These are phyloP conservation scores for Dothistroma septosporum DNA, from an alignment of 2,329 filamentous ascomycete genomes.

Conservation along the genomic window DNA sequence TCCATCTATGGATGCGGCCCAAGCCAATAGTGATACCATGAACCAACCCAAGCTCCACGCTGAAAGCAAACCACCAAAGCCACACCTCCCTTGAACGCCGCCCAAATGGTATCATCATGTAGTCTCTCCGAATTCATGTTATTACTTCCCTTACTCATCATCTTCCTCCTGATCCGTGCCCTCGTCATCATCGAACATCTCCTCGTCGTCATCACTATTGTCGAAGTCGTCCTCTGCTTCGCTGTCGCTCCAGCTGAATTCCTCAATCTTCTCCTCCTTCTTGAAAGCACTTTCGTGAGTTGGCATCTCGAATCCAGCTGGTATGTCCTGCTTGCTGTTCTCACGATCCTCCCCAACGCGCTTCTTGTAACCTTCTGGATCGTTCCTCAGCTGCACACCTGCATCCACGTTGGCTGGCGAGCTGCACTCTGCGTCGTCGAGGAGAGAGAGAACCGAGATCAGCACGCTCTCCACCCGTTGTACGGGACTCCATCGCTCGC, in stretches of 20 bases:
- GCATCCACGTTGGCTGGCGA: constrained; percentile 95
- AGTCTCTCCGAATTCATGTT: background rate
- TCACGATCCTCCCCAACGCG: constrained; percentile 67
- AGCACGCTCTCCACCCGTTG: constrained; percentile 94
- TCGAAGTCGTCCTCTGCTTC: constrained; percentile 67
- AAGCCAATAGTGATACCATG: background rate
- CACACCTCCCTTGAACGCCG: constrained; percentile 1
- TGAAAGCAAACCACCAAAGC: constrained; percentile 21
- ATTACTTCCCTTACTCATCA: constrained; percentile 35
- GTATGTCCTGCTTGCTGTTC: constrained; percentile 72
- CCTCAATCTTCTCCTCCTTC: constrained; percentile 55
- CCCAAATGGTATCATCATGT: constrained; percentile 7
- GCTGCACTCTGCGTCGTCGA: constrained; percentile 90
- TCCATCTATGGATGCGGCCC: background rate
- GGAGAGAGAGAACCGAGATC: constrained; percentile 82
- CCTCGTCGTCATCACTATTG: constrained; percentile 59
- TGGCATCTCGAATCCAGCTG: constrained; percentile 75
- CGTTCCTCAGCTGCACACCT: constrained; percentile 75
- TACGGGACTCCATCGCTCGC: constrained; percentile 89
- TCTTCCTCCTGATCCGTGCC: constrained; percentile 57
- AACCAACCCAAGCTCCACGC: constrained; percentile 25
- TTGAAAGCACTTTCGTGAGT: constrained; percentile 60
- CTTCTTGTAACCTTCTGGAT: constrained; percentile 64
- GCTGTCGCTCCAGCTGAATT: constrained; percentile 65
- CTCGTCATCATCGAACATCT: constrained; percentile 56